Percentiles rank a stretch among this genome's conserved stretches.
These are phyloP conservation scores for Lolium perenne DNA, from an alignment of 176 grass and related monocot genomes.

Conservation along the genomic window DNA sequence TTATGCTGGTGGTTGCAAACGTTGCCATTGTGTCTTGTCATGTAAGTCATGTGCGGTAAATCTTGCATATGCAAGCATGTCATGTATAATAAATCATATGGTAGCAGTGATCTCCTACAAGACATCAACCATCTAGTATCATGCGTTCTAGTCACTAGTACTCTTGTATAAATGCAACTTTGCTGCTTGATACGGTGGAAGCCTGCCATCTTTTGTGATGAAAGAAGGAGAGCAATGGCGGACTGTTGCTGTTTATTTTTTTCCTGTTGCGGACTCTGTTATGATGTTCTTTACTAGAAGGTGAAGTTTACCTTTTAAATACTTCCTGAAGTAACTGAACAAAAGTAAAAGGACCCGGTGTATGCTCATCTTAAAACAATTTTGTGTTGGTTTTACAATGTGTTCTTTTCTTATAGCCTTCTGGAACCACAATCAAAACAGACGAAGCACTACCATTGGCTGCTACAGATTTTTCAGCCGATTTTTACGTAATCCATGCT, in stretches of 20 bases:
- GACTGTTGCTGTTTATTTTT: not conserved
- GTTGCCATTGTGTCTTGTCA: not conserved
- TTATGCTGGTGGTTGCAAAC: not conserved
- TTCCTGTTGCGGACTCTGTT: not conserved
- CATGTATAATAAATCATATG: not conserved
- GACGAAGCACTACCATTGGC: not conserved
- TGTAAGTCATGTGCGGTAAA: not conserved
- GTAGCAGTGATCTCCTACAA: not conserved
- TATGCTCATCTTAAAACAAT: not conserved
- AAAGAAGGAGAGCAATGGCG: too few species aligned
- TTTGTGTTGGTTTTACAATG: not conserved
- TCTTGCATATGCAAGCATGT: not conserved
- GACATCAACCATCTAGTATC: not conserved
- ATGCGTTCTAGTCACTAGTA: conserved; percentile 11
- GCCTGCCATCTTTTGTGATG: not conserved
- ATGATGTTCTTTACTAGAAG: not conserved
- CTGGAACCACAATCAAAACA: not conserved
- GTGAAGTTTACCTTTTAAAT: not conserved
- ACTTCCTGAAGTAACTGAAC: not conserved
- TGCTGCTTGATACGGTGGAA: not conserved
- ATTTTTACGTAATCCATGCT: not conserved
- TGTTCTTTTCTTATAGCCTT: not conserved
- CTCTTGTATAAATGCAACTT: not conserved
- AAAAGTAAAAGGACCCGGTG: not conserved
- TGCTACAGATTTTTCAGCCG: not conserved